phyloP scores from a whole-genome alignment of 345 rosid genomes.

The Trapa incisa region DNA sequence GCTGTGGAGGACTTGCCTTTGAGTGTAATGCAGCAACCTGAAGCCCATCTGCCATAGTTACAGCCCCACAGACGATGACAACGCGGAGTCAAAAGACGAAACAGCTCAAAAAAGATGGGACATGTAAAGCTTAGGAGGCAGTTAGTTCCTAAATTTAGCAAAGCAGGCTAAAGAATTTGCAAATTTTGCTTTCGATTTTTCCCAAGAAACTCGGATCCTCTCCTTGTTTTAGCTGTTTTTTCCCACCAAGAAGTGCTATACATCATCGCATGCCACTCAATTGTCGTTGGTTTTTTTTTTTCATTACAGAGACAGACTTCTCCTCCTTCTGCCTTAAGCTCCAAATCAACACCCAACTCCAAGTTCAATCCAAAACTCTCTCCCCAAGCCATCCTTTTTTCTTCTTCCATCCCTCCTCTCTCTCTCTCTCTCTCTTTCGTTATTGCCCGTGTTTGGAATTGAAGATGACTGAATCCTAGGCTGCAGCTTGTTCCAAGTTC shows the following conservation, averaged over 20 bases:
- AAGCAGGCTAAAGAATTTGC: neutral
- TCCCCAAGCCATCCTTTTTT: neutral
- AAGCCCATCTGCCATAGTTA: too few species aligned
- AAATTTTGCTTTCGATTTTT: neutral
- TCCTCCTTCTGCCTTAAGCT: neutral
- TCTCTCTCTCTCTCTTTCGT: neutral
- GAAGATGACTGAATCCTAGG: neutral
- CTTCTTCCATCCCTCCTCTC: neutral
- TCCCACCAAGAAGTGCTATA: neutral
- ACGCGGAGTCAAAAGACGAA: neutral
- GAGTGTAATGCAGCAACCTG: too few species aligned
- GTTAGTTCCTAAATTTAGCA: neutral
- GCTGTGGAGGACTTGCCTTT: too few species aligned
- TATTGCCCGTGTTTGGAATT: neutral
- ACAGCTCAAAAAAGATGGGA: neutral
- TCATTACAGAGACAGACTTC: too few species aligned
- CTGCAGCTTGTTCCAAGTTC: neutral
- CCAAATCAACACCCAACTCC: neutral
- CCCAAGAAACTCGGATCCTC: slow-evolving; percentile 3
- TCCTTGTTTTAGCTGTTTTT: neutral
- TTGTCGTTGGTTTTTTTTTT: too few species aligned
- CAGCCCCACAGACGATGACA: neutral
- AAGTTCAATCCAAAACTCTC: neutral
- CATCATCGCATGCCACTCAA: neutral
- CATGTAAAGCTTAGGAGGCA: neutral